Base-by-base conservation (phyloP, 345 rosid genomes). In the Passiflora organensis region DNA sequence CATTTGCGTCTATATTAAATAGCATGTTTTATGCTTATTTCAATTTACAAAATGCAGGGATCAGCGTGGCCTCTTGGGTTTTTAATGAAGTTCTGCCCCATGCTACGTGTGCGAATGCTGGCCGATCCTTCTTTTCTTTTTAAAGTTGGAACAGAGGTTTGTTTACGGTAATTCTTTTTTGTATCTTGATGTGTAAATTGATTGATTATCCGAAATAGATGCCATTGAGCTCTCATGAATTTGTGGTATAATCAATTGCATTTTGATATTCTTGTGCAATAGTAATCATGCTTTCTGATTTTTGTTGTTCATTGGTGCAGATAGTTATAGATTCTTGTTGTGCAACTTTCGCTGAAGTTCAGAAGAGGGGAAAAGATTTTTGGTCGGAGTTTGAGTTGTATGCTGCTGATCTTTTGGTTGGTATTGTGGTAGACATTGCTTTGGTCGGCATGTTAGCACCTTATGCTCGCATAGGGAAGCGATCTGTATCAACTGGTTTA, bases 91-190 rank as follows among this genome's bases (percentile, higher is more conserved):
- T 78, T 83, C 1, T 83, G 94, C 75, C 53, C 80, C 28, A 73
- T 93, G 86, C 83, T 89, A 37, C 87, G 96, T 0, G 82, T 86
- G 56, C 71, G 99, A 63, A 84, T 93, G 96, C 59, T 88, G 67
- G 97, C 88, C 53, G 99, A 93, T 70, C 96, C 97, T 32, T 89
- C 97, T 39, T 87, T 91, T 62, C 95, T 93, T 53, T 93, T 93
- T 72, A 89, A 93, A 74, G 76, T 93, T 59, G 97, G 96, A 55
- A 73, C 85, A 18, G 99, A 89, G 99, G 99, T 85, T 48, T 65
- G 77, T 56, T 36, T 43, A 23, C 32, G 36, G 21, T 17, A 39
- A 2, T 28, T 28, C 8, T 28, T 28, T 2, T 28, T 28, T 28
- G 8, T 2, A 28, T 28, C 34, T 8, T 28, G 34, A n/a, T n/a